Base-by-base conservation (phyloP, 768 basidiomycete species). In the Agaricus sinodeliciosus region DNA sequence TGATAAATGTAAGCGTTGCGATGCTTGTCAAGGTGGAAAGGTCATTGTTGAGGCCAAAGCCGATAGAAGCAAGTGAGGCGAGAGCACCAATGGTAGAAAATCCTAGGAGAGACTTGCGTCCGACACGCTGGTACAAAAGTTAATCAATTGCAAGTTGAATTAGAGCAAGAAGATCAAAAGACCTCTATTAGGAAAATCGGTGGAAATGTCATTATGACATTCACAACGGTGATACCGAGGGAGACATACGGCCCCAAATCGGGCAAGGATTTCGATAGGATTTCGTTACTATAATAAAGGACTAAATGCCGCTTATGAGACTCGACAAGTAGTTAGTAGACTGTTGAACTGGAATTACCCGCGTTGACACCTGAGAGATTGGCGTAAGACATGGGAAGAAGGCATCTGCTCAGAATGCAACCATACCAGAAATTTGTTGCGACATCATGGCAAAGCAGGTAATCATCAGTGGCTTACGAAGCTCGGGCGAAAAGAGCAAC, bases 251-350 rank as follows among this genome's bases (percentile, higher is more conserved):
- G 81, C 0, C 88, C 93, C 19, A 84, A 65, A 15, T 87, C 77
- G 13, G 93, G 91, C 50, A 96, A 71, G 2, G 90, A 77, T 54
- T 80, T 86, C 22, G 84, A 80, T 22, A 96, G 77, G 58, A 96
- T 96, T 44, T 84, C 80, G 59, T 91, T 94, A 68, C 87, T 90
- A 69, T 94, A 95, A 66, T 93, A 95, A 50, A 95, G 74, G 25
- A 95, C 93, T 85, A 63, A 9, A 11, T 25, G 25, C 26, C 54
- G 12, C 8, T 22, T 15, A 12, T 39, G 26, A 19, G 19, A 37
- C 11, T 39, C 22, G 49, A 47, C n/a, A 45, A 58, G 2, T 22
- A 22, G 54, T 53, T 44, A 16, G 12, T 47, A 41, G 13, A 42
- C 16, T 42, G 37, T 16, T 43, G 31, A 46, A 37, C 18, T 28